A percentile compares a stretch with the other conserved stretches of the same genome.
Evolutionary conservation across 2,329 filamentous ascomycete species (phyloP).

Genomic region (Pseudocercospora musae): DNA sequence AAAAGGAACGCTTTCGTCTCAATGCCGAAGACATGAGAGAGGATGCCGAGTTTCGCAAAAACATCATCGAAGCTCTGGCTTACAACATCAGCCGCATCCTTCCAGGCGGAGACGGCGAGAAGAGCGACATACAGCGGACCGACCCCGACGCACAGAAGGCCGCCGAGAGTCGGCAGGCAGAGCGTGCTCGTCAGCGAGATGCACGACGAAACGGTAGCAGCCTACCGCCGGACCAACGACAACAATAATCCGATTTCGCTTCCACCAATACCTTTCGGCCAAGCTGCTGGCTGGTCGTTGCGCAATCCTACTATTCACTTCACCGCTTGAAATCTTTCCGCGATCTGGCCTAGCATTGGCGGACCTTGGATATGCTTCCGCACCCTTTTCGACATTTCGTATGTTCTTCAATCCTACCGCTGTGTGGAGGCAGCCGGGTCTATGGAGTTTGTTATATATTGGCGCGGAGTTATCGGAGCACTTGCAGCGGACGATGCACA

Average conservation of each 20-base stretch:
- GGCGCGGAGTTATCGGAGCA: constrained; percentile 16
- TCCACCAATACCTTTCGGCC: background rate
- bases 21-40: constrained; percentile 77
- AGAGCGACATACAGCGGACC: constrained; percentile 29
- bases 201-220: constrained; percentile 35
- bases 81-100: constrained; percentile 68
- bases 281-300: background rate
- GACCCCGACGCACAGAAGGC: constrained; percentile 49
- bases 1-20: constrained; percentile 77
- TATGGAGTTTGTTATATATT: constrained; percentile 12
- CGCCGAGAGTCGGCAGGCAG: constrained; percentile 43
- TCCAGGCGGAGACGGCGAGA: constrained; percentile 42
- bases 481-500: background rate
- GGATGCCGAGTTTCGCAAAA: constrained; percentile 69
- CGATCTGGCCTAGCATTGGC: constrained; percentile 30
- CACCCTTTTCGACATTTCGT: constrained; percentile 13
- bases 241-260: constrained; percentile 11
- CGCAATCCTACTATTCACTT: constrained; percentile 5
- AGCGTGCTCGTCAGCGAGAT: constrained; percentile 22
- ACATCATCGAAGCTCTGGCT: constrained; percentile 70
- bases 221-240: constrained; percentile 26
- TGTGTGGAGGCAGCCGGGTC: background rate
- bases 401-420: constrained; percentile 8
- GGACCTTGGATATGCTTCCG: constrained; percentile 8
- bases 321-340: constrained; percentile 14